phyloP scores from a whole-genome alignment of 2,329 filamentous ascomycete species.

The Hymenoscyphus linearis region DNA sequence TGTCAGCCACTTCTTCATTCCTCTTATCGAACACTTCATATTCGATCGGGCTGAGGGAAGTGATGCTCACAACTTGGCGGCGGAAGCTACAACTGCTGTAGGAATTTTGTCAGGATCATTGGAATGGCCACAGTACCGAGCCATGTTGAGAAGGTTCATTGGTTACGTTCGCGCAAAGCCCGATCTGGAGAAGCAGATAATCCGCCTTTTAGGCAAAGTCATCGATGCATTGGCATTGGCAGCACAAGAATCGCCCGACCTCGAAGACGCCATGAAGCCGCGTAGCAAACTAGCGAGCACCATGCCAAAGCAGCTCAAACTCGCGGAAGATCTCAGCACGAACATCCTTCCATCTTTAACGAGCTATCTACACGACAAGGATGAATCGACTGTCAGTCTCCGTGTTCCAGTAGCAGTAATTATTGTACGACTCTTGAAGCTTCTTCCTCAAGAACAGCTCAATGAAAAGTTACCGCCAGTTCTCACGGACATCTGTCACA shows the following conservation, averaged over 20 bases:
- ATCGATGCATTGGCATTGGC: constrained; percentile 68
- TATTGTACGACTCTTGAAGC: constrained; percentile 77
- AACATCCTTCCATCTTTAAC: constrained; percentile 74
- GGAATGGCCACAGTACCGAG: constrained; percentile 87
- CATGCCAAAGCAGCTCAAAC: constrained; percentile 60
- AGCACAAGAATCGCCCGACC: constrained; percentile 31
- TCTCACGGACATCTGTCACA: constrained; percentile 87
- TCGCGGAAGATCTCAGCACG: constrained; percentile 65
- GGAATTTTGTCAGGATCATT: constrained; percentile 68
- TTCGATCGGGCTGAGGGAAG: constrained; percentile 68
- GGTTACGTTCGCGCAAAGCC: constrained; percentile 75
- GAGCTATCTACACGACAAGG: constrained; percentile 87
- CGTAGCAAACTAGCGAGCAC: constrained; percentile 52
- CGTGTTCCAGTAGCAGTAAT: constrained; percentile 87
- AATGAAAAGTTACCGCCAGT: constrained; percentile 72
- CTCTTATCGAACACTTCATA: constrained; percentile 89
- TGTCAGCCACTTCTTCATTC: constrained; percentile 80
- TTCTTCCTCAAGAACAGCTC: constrained; percentile 70
- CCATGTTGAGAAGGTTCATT: constrained; percentile 77
- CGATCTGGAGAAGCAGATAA: constrained; percentile 78
- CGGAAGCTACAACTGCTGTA: constrained; percentile 79
- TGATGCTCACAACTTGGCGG: constrained; percentile 81
- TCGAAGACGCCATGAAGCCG: constrained; percentile 33
- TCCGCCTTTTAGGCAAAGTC: constrained; percentile 74
- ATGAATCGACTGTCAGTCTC: constrained; percentile 89